Conservation (phyloP, 495 filamentous ascomycete species). For the Hypoxylon subgilvum region DNA sequence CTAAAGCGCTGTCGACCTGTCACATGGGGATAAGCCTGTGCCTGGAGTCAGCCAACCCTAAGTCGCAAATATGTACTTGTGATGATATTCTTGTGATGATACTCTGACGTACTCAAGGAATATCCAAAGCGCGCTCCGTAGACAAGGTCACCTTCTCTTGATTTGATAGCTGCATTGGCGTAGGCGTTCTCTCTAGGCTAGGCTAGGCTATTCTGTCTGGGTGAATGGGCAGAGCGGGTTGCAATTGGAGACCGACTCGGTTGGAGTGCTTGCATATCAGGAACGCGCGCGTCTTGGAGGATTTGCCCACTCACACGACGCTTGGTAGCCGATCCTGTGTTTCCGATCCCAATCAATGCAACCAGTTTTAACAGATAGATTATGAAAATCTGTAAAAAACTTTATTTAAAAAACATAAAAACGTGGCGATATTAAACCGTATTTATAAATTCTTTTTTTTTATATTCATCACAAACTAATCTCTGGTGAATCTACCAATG, state of each 20-base stretch:
- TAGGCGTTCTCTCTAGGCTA: too few relatives aligned
- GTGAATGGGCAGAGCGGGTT: constrained; percentile 36
- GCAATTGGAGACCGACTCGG: constrained; percentile 21
- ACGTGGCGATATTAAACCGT: too few relatives aligned
- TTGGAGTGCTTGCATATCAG: constrained; percentile 37
- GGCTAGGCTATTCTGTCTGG: constrained; percentile 26
- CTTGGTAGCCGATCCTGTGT: constrained; percentile 31
- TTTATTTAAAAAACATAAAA: too few relatives aligned
- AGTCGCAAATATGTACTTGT: constrained; percentile 26
- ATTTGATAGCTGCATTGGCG: constrained; percentile 20
- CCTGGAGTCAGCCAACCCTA: constrained; percentile 23
- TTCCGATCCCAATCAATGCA: constrained; percentile 37
- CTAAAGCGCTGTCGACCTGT: constrained; percentile 8
- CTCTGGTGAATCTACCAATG: constrained; percentile 37
- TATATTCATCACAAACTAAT: constrained; percentile 36
- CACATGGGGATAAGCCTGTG: constrained; percentile 19
- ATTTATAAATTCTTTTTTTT: too few relatives aligned
- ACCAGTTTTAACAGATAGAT: constrained; percentile 38
- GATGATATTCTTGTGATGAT: too few relatives aligned
- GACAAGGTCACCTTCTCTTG: constrained; percentile 17
- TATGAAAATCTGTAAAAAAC: constrained; percentile 28
- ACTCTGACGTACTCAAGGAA: constrained; percentile 7
- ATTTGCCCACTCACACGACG: constrained; percentile 27
- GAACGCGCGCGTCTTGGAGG: constrained; percentile 39
- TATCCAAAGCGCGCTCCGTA: constrained; percentile 16